Evolutionary conservation across 192 early-diverging fungal species (phyloP).

Genomic region (Backusella parvicylindrica): DNA sequence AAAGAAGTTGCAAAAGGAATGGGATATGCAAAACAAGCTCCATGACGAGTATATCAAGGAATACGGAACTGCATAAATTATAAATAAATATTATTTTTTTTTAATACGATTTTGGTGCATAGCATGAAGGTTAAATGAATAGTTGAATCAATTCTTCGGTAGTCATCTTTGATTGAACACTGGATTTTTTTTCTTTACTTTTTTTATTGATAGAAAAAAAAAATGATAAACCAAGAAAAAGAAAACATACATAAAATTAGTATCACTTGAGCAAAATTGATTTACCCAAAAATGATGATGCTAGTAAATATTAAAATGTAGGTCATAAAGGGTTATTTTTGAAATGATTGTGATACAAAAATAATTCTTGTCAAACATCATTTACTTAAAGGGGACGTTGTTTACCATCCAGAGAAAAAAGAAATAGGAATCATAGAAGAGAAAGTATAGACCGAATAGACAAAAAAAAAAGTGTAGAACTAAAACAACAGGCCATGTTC

Average conservation of each 20-base stretch:
- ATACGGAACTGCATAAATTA: neutral
- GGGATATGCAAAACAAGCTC: conserved; percentile 82
- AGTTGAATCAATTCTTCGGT: too few species aligned
- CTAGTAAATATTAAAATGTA: neutral
- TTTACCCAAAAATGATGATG: neutral
- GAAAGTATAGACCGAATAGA: neutral
- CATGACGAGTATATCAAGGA: conserved; percentile 77
- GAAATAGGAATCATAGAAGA: neutral
- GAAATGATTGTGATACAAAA: neutral
- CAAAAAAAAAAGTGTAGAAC: neutral
- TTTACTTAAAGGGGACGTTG: neutral
- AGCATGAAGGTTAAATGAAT: too few species aligned
- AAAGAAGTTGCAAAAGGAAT: conserved; percentile 90
- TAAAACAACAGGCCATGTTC: neutral
- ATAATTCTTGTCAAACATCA: neutral
- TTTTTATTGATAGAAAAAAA: neutral
- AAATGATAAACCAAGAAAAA: neutral
- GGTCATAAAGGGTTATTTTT: neutral
- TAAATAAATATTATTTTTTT: neutral
- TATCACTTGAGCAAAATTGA: neutral
- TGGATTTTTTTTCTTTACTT: too few species aligned
- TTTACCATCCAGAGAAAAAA: neutral
- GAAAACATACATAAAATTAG: neutral
- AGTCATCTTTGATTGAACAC: too few species aligned
- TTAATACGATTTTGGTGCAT: too few species aligned